A percentile compares a stretch with the other conserved stretches of the same genome.
These are phyloP conservation scores for Neurospora terricola DNA, from an alignment of 495 filamentous ascomycete genomes.

Conservation along the genomic window DNA sequence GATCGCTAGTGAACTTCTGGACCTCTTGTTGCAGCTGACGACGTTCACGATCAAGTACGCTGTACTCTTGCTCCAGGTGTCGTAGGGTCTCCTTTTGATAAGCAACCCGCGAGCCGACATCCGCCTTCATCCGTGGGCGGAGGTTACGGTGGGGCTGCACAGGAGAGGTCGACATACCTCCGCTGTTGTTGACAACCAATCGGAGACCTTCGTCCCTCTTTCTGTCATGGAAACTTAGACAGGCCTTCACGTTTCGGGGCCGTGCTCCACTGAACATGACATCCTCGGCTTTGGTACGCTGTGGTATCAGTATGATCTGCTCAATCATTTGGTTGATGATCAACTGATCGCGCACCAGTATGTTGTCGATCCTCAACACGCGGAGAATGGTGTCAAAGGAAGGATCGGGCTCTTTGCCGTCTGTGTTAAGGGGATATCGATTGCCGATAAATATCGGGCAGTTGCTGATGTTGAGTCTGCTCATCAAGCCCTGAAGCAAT, in stretches of 20 bases:
- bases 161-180: conserved; percentile 25
- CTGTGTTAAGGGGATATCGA: conserved; percentile 47
- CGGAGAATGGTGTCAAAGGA: conserved; percentile 67
- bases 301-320: conserved; percentile 67
- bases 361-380: conserved; percentile 72
- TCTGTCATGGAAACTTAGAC: conserved; percentile 50
- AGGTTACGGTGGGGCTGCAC: conserved; percentile 21
- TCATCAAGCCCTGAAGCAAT: conserved; percentile 53
- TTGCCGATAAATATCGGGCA: conserved; percentile 60
- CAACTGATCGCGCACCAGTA: conserved; percentile 64
- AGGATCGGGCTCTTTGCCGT: conserved; percentile 59
- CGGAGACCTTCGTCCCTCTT: conserved; percentile 54
- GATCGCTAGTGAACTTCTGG: conserved; percentile 48
- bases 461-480: conserved; percentile 37
- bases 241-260: conserved; percentile 62
- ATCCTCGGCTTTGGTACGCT: conserved; percentile 51
- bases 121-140: conserved; percentile 68
- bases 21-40: conserved; percentile 42
- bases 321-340: conserved; percentile 79
- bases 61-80: conserved; percentile 36
- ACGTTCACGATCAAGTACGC: conserved; percentile 22
- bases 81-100: conserved; percentile 33
- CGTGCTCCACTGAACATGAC: conserved; percentile 56
- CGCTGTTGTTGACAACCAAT: conserved; percentile 42
- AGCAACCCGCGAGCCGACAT: conserved; percentile 57